Evolutionary conservation across 176 grass and related monocot species (phyloP).

Genomic region (Alloteropsis semialata): DNA sequence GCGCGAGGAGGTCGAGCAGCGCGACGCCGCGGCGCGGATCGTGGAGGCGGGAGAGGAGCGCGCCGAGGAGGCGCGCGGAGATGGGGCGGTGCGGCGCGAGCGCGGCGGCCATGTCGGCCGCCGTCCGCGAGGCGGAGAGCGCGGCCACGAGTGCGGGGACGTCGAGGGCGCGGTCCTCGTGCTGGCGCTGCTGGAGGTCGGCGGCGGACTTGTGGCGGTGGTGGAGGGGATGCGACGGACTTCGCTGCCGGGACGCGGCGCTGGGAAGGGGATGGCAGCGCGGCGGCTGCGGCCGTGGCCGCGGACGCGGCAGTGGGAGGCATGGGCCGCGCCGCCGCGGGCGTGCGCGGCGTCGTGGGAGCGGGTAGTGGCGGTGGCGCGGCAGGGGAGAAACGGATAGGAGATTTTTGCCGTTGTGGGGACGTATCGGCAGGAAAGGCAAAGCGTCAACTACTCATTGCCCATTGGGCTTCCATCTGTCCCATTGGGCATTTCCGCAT

Average conservation of each 20-base stretch:
- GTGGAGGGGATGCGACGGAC: no score
- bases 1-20: constrained; percentile 68
- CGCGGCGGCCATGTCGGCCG: constrained; percentile 51
- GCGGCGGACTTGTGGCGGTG: constrained; percentile 24
- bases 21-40: constrained; percentile 72
- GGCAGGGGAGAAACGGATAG: constrained; percentile 32
- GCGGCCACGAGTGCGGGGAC: constrained; percentile 48
- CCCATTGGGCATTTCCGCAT: no score
- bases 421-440: not conserved
- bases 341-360: not conserved
- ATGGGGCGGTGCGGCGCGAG: constrained; percentile 56
- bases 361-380: not conserved
- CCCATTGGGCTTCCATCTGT: not conserved
- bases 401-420: constrained; percentile 38
- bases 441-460: no score
- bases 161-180: constrained; percentile 46
- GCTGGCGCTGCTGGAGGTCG: constrained; percentile 22
- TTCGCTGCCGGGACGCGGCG: constrained; percentile 23
- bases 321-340: constrained; percentile 27
- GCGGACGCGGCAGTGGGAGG: not conserved
- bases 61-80: constrained; percentile 82
- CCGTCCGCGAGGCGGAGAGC: constrained; percentile 48
- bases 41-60: constrained; percentile 74
- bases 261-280: constrained; percentile 13
- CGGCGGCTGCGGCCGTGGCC: constrained; percentile 3